Evolutionary conservation across 768 basidiomycete genomes (phyloP).

Genomic region (Boletus eberwhitei): DNA sequence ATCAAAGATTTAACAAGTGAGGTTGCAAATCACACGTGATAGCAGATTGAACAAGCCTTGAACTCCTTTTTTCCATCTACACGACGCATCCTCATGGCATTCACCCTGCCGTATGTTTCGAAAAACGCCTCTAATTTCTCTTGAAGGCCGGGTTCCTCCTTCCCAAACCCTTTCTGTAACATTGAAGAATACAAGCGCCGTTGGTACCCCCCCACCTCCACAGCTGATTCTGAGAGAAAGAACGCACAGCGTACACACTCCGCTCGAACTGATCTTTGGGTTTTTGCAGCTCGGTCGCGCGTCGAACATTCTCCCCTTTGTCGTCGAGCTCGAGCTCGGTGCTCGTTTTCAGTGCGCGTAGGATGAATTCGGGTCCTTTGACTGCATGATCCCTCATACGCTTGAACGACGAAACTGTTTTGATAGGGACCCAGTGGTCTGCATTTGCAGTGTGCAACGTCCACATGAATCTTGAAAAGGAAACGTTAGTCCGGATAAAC

Average conservation of each 20-base stretch:
- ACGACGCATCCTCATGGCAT: slow-evolving; percentile 85
- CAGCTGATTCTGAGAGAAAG: slow-evolving; percentile 12
- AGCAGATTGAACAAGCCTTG: slow-evolving; percentile 55
- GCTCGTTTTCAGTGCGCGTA: slow-evolving; percentile 56
- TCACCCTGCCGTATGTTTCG: slow-evolving; percentile 68
- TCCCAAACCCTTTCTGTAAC: slow-evolving; percentile 82
- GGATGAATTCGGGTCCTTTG: slow-evolving; percentile 66
- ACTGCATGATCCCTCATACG: slow-evolving; percentile 77
- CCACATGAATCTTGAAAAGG: slow-evolving; percentile 82
- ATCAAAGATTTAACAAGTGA: background rate
- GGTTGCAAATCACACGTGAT: background rate
- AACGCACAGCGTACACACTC: slow-evolving; percentile 84
- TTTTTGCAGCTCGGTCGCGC: slow-evolving; percentile 70
- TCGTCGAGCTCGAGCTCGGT: slow-evolving; percentile 70
- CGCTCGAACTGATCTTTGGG: slow-evolving; percentile 78
- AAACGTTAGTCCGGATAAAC: background rate
- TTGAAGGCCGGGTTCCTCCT: slow-evolving; percentile 63
- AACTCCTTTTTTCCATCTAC: slow-evolving; percentile 75
- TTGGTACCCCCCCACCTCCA: background rate
- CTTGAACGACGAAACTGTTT: slow-evolving; percentile 89
- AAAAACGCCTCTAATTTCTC: slow-evolving; percentile 77
- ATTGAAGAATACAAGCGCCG: background rate
- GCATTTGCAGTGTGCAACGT: slow-evolving; percentile 74
- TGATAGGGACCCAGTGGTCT: slow-evolving; percentile 88
- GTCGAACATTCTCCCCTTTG: slow-evolving; percentile 66